A percentile compares a stretch with the other conserved stretches of the same genome.
Evolutionary conservation across 1,139 yeast genomes (phyloP).

Genomic region (Saccharomycopsis phalli): DNA sequence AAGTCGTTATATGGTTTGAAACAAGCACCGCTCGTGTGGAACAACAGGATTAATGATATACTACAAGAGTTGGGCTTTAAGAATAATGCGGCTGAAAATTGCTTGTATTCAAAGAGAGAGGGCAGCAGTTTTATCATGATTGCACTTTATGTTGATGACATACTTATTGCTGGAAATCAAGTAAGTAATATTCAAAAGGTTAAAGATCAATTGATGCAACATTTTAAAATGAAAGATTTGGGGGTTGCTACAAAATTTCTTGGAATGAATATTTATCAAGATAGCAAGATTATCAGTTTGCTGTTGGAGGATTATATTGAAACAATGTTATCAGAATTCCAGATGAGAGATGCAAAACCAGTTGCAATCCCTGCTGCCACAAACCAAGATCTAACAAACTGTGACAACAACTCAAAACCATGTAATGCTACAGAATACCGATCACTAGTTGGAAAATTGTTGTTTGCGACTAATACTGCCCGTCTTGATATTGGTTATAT

Average conservation of each 20-base stretch:
- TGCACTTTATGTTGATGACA: no score
- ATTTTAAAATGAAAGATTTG: no score
- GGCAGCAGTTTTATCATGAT: no score
- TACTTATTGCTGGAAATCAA: no score
- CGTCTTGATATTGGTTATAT: constrained; percentile 21
- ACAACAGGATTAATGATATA: constrained; percentile 7
- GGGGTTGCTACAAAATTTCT: no score
- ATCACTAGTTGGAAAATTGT: constrained; percentile 17
- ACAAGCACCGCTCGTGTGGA: constrained; percentile 25
- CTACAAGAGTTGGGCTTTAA: constrained; percentile 14
- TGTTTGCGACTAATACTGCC: constrained; percentile 21
- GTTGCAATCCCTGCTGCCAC: constrained; percentile 6
- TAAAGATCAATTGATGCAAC: no score
- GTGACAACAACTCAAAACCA: not conserved
- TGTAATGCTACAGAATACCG: constrained; percentile 18
- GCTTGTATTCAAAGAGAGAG: no score
- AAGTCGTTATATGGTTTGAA: constrained; percentile 23
- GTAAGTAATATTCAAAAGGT: no score
- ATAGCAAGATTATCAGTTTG: not conserved
- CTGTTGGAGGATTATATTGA: constrained; percentile 1
- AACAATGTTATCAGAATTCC: not conserved
- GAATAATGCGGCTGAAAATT: constrained; percentile 12
- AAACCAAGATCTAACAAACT: constrained; percentile 3
- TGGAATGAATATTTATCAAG: no score
- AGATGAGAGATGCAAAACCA: no score